phyloP scores from a whole-genome alignment of 2,329 filamentous ascomycete species.

The Fusarium solani-melongenae region DNA sequence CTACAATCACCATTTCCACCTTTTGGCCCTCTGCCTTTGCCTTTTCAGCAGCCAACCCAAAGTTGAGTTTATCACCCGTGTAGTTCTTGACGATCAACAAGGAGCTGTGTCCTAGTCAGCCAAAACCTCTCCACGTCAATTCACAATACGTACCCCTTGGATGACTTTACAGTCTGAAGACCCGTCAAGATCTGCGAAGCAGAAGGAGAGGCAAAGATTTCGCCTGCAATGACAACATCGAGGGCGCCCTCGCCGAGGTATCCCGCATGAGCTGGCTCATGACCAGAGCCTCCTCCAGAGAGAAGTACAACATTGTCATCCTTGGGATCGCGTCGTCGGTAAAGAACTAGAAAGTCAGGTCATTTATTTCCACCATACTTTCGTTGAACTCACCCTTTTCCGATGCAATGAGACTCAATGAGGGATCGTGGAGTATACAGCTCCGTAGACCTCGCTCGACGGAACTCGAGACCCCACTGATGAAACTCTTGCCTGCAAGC shows the following conservation, averaged over 20 bases:
- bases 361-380: fast-evolving
- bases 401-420: slow-evolving; percentile 33
- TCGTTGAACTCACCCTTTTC: slow-evolving; percentile 27
- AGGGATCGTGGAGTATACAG: slow-evolving; percentile 38
- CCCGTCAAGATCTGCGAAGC: slow-evolving; percentile 38
- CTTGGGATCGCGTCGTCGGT: slow-evolving; percentile 22
- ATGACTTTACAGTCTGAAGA: slow-evolving; percentile 34
- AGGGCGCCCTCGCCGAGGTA: slow-evolving; percentile 39
- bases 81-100: slow-evolving; percentile 44
- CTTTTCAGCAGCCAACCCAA: slow-evolving; percentile 45
- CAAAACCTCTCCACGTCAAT: background rate
- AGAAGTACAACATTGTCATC: slow-evolving; percentile 35
- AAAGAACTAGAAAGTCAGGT: slow-evolving; percentile 30
- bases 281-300: slow-evolving; percentile 39
- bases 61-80: slow-evolving; percentile 44
- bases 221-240: slow-evolving; percentile 36
- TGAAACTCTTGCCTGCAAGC: slow-evolving; percentile 38
- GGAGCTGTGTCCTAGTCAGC: slow-evolving; percentile 18
- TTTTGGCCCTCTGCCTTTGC: slow-evolving; percentile 41
- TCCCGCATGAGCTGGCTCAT: slow-evolving; percentile 41
- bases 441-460: slow-evolving; percentile 37
- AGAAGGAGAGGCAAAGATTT: slow-evolving; percentile 42
- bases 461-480: slow-evolving; percentile 30
- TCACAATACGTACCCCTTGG: slow-evolving; percentile 15
- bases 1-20: slow-evolving; percentile 40